Evolutionary conservation across 2,329 filamentous ascomycete genomes (phyloP).

Genomic region (Pezizomycotina sp.): DNA sequence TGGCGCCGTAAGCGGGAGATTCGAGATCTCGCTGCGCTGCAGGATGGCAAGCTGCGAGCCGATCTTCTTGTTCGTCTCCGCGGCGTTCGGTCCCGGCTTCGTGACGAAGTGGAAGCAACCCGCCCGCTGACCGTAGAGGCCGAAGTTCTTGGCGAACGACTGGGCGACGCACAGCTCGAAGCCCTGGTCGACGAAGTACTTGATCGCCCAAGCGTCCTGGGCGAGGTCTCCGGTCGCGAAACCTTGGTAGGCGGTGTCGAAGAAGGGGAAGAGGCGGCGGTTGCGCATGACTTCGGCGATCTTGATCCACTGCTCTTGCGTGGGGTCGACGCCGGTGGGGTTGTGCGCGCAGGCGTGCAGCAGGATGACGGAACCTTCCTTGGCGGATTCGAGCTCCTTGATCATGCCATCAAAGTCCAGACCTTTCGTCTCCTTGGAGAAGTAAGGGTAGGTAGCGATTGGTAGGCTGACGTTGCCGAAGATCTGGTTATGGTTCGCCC

Average conservation of each 20-base stretch:
- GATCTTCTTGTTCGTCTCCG: slow-evolving; percentile 75
- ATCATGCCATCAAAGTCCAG: slow-evolving; percentile 93
- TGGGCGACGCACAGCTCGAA: slow-evolving; percentile 78
- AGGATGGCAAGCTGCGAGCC: slow-evolving; percentile 98
- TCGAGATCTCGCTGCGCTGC: slow-evolving; percentile 92
- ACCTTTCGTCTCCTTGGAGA: slow-evolving; percentile 96
- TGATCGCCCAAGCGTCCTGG: slow-evolving; percentile 81
- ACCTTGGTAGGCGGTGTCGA: slow-evolving; percentile 99
- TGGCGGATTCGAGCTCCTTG: slow-evolving; percentile 74
- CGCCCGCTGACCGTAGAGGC: slow-evolving; percentile 95
- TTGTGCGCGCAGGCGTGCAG: slow-evolving; percentile 97
- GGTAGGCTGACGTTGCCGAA: slow-evolving; percentile 84
- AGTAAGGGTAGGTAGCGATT: slow-evolving; percentile 94
- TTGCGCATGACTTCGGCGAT: slow-evolving; percentile 77
- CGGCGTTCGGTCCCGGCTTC: slow-evolving; percentile 42
- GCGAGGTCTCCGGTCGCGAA: slow-evolving; percentile 87
- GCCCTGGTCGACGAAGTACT: slow-evolving; percentile 83
- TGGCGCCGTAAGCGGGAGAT: slow-evolving; percentile 90
- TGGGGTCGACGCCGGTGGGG: slow-evolving; percentile 91
- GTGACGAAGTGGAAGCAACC: slow-evolving; percentile 90
- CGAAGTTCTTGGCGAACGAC: slow-evolving; percentile 72
- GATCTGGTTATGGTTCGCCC: slow-evolving; percentile 96
- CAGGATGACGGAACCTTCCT: slow-evolving; percentile 72
- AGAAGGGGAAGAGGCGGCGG: slow-evolving; percentile 83
- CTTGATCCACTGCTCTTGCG: slow-evolving; percentile 76